Conservation (phyloP, 2,329 filamentous ascomycete species). For the Penicillium thymicola region DNA sequence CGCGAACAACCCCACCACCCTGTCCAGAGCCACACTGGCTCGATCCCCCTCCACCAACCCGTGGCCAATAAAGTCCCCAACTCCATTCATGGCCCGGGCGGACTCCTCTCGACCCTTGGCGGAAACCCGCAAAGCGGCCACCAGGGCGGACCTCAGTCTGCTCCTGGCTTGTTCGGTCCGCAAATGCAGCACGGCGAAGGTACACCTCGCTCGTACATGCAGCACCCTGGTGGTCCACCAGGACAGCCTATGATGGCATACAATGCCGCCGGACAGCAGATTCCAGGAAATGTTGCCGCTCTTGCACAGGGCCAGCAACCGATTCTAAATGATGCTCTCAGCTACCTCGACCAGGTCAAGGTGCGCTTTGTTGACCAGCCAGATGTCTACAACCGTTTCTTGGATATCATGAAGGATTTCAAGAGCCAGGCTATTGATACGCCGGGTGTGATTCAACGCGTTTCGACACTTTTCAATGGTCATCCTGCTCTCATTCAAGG, state of each 20-base stretch:
- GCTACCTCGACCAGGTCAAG: slow-evolving; percentile 97
- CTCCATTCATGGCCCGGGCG: slow-evolving; percentile 88
- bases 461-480: slow-evolving; percentile 91
- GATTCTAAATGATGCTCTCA: slow-evolving; percentile 80
- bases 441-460: slow-evolving; percentile 92
- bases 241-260: slow-evolving; percentile 54
- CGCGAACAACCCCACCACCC: slow-evolving; percentile 63
- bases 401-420: slow-evolving; percentile 99
- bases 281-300: slow-evolving; percentile 52
- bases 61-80: slow-evolving; percentile 77
- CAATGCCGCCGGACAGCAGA: slow-evolving; percentile 43
- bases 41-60: slow-evolving; percentile 90
- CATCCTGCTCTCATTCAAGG: slow-evolving; percentile 95
- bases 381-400: slow-evolving; percentile 93
- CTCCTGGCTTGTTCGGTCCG: slow-evolving; percentile 59
- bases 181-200: slow-evolving; percentile 60
- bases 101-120: slow-evolving; percentile 73
- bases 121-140: slow-evolving; percentile 55
- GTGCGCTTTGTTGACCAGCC: slow-evolving; percentile 96
- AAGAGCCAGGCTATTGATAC: slow-evolving; percentile 99
- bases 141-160: slow-evolving; percentile 54
- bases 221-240: slow-evolving; percentile 57
- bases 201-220: slow-evolving; percentile 56
- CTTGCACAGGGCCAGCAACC: slow-evolving; percentile 78
- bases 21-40: slow-evolving; percentile 82